Conservation (phyloP, 805 yeast genomes). For the Metschnikowia peoriensis region DNA sequence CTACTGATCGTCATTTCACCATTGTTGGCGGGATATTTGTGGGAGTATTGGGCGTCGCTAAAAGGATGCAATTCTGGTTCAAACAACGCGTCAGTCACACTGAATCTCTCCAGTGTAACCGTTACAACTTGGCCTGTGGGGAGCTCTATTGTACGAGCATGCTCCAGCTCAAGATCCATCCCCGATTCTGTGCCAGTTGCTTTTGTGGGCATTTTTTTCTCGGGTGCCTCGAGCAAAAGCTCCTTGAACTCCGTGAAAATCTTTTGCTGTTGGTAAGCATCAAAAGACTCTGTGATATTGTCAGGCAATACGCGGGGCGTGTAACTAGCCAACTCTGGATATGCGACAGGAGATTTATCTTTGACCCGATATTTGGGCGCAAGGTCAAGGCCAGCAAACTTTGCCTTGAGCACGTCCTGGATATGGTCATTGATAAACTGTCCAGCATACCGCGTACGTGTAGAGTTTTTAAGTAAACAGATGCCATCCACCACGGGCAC, state of each 20-base stretch:
- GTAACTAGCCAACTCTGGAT: constrained; percentile 30
- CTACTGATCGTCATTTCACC: constrained; percentile 51
- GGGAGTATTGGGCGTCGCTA: constrained; percentile 19
- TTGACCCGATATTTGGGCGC: constrained; percentile 47
- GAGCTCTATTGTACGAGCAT: constrained; percentile 59
- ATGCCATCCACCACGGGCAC: constrained; percentile 85
- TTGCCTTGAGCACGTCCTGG: constrained; percentile 35
- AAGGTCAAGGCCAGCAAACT: constrained; percentile 28
- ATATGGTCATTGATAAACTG: constrained; percentile 58
- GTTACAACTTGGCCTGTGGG: constrained; percentile 72
- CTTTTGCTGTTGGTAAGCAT: constrained; percentile 53
- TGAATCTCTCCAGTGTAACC: constrained; percentile 58
- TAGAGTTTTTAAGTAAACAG: constrained; percentile 65
- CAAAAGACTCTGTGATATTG: constrained; percentile 48
- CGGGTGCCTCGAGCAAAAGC: constrained; percentile 56
- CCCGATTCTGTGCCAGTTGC: constrained; percentile 23
- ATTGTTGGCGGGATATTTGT: constrained; percentile 39
- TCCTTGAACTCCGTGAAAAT: constrained; percentile 76
- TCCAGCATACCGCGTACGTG: constrained; percentile 75
- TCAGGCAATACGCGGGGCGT: constrained; percentile 23
- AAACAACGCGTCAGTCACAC: constrained; percentile 72
- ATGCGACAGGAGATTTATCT: constrained; percentile 38
- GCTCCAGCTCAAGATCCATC: constrained; percentile 24
- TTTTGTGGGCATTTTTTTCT: constrained; percentile 26
- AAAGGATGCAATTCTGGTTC: constrained; percentile 50